Percentiles rank a stretch among this genome's conserved stretches.
Evolutionary conservation across 2,329 filamentous ascomycete genomes (phyloP).

Genomic region (Paecilomyces fulvus): DNA sequence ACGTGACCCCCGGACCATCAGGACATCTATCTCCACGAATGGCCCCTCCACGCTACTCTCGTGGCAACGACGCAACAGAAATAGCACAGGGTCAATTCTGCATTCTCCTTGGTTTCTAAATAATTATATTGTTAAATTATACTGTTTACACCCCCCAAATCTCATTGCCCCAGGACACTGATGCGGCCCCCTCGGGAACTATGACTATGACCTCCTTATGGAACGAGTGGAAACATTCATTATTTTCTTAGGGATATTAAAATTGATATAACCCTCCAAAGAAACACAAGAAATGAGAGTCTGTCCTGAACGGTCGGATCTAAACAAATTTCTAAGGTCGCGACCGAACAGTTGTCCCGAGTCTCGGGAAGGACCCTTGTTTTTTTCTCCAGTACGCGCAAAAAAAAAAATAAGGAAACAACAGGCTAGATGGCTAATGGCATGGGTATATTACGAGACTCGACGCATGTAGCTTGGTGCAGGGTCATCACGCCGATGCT

Average conservation of each 20-base stretch:
- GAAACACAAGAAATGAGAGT: not conserved
- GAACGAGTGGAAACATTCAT: not conserved
- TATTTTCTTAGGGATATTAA: slow-evolving; percentile 1
- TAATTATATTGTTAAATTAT: too few relatives aligned
- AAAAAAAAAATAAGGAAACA: not conserved
- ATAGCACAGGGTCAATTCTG: too few relatives aligned
- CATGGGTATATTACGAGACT: slow-evolving; percentile 1
- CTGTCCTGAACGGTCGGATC: not conserved
- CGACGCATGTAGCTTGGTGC: not conserved
- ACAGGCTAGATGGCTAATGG: not conserved
- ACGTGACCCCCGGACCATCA: not conserved
- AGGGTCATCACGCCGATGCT: not conserved
- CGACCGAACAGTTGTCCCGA: not conserved
- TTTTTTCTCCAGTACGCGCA: not conserved
- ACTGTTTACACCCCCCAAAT: too few relatives aligned
- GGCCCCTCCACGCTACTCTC: too few relatives aligned
- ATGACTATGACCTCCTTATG: not conserved
- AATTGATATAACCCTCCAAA: not conserved
- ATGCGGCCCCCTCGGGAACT: too few relatives aligned
- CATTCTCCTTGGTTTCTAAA: too few relatives aligned
- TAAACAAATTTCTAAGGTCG: not conserved
- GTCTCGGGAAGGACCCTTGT: not conserved
- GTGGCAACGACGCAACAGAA: too few relatives aligned
- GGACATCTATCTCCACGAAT: too few relatives aligned
- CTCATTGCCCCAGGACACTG: too few relatives aligned